These are phyloP conservation scores for Suillus alpinus DNA, from an alignment of 768 basidiomycete species.

Conservation along the genomic window DNA sequence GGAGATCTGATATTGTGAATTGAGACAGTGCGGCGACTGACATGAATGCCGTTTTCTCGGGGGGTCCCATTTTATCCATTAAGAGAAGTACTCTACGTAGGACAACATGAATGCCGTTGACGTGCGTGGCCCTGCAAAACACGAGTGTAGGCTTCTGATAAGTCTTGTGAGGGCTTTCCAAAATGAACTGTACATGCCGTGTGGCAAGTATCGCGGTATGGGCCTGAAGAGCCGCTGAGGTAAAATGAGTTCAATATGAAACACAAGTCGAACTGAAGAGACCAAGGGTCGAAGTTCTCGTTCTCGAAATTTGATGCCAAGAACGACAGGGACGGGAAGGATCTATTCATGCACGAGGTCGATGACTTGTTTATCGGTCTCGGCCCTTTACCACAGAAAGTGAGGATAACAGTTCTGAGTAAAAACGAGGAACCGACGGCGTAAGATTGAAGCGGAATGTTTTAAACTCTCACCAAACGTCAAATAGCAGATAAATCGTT, in stretches of 20 bases:
- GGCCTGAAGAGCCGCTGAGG: slow-evolving; percentile 84
- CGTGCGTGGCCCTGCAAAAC: slow-evolving; percentile 92
- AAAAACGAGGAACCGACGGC: neutral
- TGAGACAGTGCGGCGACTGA: slow-evolving; percentile 13
- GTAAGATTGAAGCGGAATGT: slow-evolving; percentile 74
- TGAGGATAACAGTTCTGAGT: slow-evolving; percentile 91
- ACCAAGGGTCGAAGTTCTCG: slow-evolving; percentile 84
- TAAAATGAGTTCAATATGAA: slow-evolving; percentile 13
- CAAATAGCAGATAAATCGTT: slow-evolving; percentile 91
- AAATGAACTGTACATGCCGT: slow-evolving; percentile 83
- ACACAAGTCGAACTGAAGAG: slow-evolving; percentile 12
- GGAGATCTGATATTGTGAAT: slow-evolving; percentile 60
- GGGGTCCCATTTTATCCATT: neutral
- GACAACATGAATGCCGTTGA: neutral
- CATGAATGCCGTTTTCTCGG: slow-evolving; percentile 14
- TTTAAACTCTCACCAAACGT: slow-evolving; percentile 99
- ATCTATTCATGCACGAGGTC: slow-evolving; percentile 94
- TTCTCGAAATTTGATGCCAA: slow-evolving; percentile 96
- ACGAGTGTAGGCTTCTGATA: slow-evolving; percentile 88
- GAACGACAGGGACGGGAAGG: slow-evolving; percentile 94
- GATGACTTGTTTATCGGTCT: slow-evolving; percentile 88
- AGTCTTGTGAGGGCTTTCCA: slow-evolving; percentile 74
- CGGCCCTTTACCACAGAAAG: slow-evolving; percentile 97
- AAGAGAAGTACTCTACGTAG: neutral
- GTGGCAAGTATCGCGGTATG: slow-evolving; percentile 85